A percentile compares a stretch with the other conserved stretches of the same genome.
These are phyloP conservation scores for Fusarium sp. DNA, from an alignment of 2,329 filamentous ascomycete genomes.

Conservation along the genomic window DNA sequence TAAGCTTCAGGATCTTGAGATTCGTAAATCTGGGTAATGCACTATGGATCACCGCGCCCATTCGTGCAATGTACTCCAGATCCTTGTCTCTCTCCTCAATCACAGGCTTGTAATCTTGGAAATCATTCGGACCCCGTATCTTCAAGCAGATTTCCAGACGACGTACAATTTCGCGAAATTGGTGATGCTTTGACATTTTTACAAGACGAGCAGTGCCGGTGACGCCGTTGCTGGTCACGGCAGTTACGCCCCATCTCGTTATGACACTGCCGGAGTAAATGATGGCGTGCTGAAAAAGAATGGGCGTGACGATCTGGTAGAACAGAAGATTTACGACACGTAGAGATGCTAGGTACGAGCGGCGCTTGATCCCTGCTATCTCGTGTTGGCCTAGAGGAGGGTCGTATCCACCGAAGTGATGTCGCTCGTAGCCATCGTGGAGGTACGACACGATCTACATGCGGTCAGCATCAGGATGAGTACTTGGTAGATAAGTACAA, in stretches of 20 bases:
- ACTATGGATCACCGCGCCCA: neutral
- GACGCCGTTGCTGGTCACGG: neutral
- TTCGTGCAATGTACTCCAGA: neutral
- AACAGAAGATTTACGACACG: neutral
- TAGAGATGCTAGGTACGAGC: neutral
- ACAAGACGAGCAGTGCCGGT: neutral
- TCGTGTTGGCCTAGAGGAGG: neutral
- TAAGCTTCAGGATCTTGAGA: neutral
- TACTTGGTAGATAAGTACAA: rapidly evolving
- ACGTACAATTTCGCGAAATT: neutral
- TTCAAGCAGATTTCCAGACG: neutral
- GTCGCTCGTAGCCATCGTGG: neutral
- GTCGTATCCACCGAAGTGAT: neutral
- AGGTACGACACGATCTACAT: neutral
- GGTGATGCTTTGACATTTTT: neutral
- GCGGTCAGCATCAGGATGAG: rapidly evolving
- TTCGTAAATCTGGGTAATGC: neutral
- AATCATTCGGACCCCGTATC: neutral
- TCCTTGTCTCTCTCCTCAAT: neutral
- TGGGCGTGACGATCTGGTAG: neutral
- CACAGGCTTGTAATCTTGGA: neutral
- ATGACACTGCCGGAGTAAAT: neutral
- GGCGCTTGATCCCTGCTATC: neutral
- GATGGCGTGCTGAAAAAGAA: neutral
- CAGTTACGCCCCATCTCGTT: neutral